A percentile compares a stretch with the other conserved stretches of the same genome.
These are phyloP conservation scores for Cymbidium sinense DNA, from an alignment of 106 monocot species.

Conservation along the genomic window DNA sequence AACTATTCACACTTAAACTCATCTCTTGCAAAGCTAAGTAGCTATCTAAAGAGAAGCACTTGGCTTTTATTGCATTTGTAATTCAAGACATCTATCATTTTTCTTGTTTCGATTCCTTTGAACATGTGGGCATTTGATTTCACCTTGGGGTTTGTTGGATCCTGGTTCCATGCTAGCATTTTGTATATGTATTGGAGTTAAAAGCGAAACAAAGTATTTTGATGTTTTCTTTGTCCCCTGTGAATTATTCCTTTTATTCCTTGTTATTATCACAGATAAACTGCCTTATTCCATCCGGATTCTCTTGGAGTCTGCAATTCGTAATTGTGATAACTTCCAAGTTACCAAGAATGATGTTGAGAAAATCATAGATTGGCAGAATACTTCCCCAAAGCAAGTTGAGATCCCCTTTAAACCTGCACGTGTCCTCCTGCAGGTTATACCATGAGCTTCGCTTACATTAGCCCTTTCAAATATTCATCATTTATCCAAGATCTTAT, in stretches of 20 bases:
- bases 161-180: not conserved
- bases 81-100: not conserved
- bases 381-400: conserved; percentile 68
- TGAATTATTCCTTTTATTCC: not conserved
- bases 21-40: not conserved
- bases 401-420: conserved; percentile 98
- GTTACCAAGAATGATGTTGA: conserved; percentile 81
- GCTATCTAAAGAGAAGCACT: not conserved
- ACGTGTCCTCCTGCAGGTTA: conserved; percentile 92
- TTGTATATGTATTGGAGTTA: too few species aligned
- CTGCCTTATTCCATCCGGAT: conserved; percentile 87
- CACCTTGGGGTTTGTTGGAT: not conserved
- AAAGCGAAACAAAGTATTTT: not conserved
- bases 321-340: conserved; percentile 92
- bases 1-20: not conserved
- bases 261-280: conserved; percentile 35
- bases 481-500: not conserved
- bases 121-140: not conserved
- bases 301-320: conserved; percentile 84
- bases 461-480: not conserved
- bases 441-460: not conserved
- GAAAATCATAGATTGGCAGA: conserved; percentile 97
- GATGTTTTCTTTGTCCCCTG: not conserved
- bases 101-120: not conserved
- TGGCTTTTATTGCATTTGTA: not conserved